Evolutionary conservation across 768 basidiomycete genomes (phyloP), one percentile per base, ranked within the genome.

Genomic region (Lentinula raphanica): DNA sequence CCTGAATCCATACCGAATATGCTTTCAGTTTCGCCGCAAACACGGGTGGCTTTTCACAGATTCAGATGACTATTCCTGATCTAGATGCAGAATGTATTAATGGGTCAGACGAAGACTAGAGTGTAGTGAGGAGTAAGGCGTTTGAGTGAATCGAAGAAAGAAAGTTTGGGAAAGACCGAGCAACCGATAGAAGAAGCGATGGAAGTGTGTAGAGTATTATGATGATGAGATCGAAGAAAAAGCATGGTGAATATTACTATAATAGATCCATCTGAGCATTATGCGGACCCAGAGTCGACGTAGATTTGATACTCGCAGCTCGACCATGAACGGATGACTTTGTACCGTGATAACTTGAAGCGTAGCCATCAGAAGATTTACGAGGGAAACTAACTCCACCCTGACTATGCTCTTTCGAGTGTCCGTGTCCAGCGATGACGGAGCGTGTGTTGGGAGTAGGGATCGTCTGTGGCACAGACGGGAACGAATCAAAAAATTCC

Each of bases 401-500:
- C 27, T 36, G 51, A 9, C 35, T 48, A 29, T 25, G 29, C 19
- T 48, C 46, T 48, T 48, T 48, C 12, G 46, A 27, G 19, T 53
- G 50, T 19, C 35, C 54, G 19, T 53, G 50, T 19, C 35, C 54
- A 28, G 31, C 44, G 1, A 44, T 62, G n/a, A 60, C 40, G 35
- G 15, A n/a, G 49, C 35, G 58, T 23, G 49, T 59, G 29, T 58
- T 64, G 29, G 68, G 69, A 31, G 72, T 64, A 1, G 81, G 79
- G 5, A 76, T 68, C 17, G 73, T 74, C 48, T 78, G 73, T 1
- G 88, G 88, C 5, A 90, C 87, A 32, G 80, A 80, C 23, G 89
- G 89, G 69, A 90, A 90, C 6, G 86, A 80, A 58, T 89, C 87
- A 62, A 85, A 87, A 23, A 88, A 70, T 11, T 80, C 80, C 60